These are phyloP conservation scores for Fraxinus pennsylvanica DNA, from an alignment of 257 asterid species.

Conservation along the genomic window DNA sequence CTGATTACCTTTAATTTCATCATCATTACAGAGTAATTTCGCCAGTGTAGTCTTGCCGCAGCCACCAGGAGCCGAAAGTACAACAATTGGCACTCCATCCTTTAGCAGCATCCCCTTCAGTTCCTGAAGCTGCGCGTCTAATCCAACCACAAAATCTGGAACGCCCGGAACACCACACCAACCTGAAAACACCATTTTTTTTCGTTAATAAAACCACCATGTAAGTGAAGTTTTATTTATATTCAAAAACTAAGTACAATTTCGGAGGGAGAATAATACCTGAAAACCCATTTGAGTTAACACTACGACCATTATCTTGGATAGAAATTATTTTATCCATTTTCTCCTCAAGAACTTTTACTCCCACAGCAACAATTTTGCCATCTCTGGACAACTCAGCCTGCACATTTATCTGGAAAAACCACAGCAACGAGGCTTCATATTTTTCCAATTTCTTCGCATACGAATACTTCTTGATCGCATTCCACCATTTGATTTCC, in stretches of 20 bases:
- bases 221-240: background rate
- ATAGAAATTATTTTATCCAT: constrained; percentile 20
- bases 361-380: constrained; percentile 22
- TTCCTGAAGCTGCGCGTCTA: constrained; percentile 30
- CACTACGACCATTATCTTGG: background rate
- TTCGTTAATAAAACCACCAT: background rate
- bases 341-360: constrained; percentile 21
- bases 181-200: constrained; percentile 19
- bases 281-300: background rate
- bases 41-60: constrained; percentile 48
- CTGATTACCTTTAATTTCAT: constrained; percentile 32
- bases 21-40: constrained; percentile 31
- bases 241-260: background rate
- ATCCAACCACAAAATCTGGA: constrained; percentile 34
- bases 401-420: constrained; percentile 34
- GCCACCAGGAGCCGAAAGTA: constrained; percentile 44
- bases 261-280: background rate
- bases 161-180: constrained; percentile 27
- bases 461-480: constrained; percentile 6
- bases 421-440: constrained; percentile 22
- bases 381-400: constrained; percentile 33
- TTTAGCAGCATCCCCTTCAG: constrained; percentile 30
- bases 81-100: constrained; percentile 25
- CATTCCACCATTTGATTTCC: constrained; percentile 19
- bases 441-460: constrained; percentile 14